Base-by-base conservation (phyloP, 2,329 filamentous ascomycete genomes). In the Teratosphaeria nubilosa region DNA sequence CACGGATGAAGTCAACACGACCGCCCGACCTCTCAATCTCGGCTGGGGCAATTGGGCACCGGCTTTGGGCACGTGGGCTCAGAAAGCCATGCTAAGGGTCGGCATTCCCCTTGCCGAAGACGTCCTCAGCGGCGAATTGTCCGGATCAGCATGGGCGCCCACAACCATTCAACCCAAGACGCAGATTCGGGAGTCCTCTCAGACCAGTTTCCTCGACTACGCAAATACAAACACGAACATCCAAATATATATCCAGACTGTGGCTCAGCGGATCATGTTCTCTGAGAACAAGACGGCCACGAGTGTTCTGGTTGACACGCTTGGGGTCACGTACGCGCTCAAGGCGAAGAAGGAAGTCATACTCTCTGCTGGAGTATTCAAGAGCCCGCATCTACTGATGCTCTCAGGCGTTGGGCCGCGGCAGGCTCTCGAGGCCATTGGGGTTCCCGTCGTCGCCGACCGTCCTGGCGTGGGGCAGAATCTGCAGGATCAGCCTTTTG, bases 301-400 rank as follows among this genome's bases (percentile, higher is more conserved):
- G 1, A 60, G 65, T n/a, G 62, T 70, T 24, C 20, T 63, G 51
- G 64, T 67, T 45, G 41, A 68, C 58, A 65, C 70, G 16, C 63
- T 63, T 3, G 58, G 52, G 25, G 54, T 62, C 16, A 48, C 41
- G 20, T 48, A 48, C 41, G n/a, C n/a, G 41, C 41, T 73, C 45
- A 68, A 66, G 11, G 77, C 77, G 1, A 73, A 68, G n/a, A 70
- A 70, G 27, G 77, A 79, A 63, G 73, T 79, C 37, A 77, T 79
- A 60, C 60, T 79, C 41, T 70, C 75, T 10, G 77, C 68, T 5
- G 84, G 84, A 20, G 78, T 81, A 0, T 86, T 82, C 70, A 84
- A 86, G 71, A 80, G 80, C 1, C 83, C 84, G 6, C 84, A 87
- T 68, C 71, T 88, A 2, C 79, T 88, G 11, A 82, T 85, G 73